phyloP scores from a whole-genome alignment of 805 yeast species.

The Zygoascus biomembranicola region DNA sequence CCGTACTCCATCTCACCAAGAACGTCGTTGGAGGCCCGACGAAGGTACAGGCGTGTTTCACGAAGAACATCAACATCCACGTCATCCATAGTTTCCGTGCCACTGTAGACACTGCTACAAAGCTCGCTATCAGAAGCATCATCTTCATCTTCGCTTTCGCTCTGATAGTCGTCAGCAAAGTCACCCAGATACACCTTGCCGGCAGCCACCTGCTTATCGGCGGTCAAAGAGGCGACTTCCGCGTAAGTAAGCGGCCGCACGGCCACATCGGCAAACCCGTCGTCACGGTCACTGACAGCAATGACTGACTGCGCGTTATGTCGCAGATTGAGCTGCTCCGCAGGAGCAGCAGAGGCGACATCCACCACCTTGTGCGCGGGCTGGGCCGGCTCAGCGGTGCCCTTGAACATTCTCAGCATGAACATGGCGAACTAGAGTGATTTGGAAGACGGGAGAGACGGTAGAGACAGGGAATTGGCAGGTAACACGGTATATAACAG shows the following conservation, averaged over 20 bases:
- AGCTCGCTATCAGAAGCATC: conserved; percentile 17
- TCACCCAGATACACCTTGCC: conserved; percentile 6
- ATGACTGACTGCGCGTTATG: neutral
- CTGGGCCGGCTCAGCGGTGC: neutral
- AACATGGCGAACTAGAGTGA: neutral
- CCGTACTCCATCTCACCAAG: conserved; percentile 15
- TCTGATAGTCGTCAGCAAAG: conserved; percentile 7
- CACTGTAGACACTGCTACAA: neutral
- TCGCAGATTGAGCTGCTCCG: neutral
- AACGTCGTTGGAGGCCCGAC: conserved; percentile 9
- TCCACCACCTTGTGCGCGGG: neutral
- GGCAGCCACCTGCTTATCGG: conserved; percentile 5
- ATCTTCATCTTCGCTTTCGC: conserved; percentile 17
- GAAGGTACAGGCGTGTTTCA: neutral
- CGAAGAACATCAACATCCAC: neutral
- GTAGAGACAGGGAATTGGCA: too few species aligned
- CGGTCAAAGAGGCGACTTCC: conserved; percentile 37
- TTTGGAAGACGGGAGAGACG: neutral
- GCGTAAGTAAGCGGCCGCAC: conserved; percentile 45
- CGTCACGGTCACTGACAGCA: conserved; percentile 21
- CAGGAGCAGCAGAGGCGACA: neutral
- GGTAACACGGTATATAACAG: too few species aligned
- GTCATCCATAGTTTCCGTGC: neutral
- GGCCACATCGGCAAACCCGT: conserved; percentile 39
- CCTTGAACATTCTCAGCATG: neutral